Base-by-base conservation (phyloP, 1,139 yeast species). In the Blastobotrys arbuscula region DNA sequence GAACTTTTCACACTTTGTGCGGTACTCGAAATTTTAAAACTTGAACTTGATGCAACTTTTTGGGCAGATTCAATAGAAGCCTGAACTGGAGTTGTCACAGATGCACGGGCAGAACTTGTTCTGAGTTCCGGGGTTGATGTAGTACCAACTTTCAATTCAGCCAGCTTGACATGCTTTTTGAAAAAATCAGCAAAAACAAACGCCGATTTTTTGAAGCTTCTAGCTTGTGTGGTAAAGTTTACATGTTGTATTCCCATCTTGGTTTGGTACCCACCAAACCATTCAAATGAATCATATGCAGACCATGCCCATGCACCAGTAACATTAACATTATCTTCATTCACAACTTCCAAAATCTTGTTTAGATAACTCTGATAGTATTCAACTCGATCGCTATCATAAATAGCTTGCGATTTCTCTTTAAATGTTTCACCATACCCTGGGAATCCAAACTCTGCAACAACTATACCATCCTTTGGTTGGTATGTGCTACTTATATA, bases 11-110 rank as follows among this genome's bases (percentile, higher is more conserved):
- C 38, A 10, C 33, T 28, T 51, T 90, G 63, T 9, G 92, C 62
- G 35, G 79, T 63, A 47, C 72, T 72, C 23, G 86, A 67, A 58
- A 81, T 85, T 18, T 75, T 66, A n/a, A n/a, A n/a, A n/a, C n/a
- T n/a, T n/a, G n/a, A n/a, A n/a, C n/a, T n/a, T n/a, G n/a, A n/a
- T n/a, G n/a, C n/a, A n/a, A n/a, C n/a, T n/a, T n/a, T n/a, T n/a
- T n/a, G n/a, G n/a, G n/a, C n/a, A n/a, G n/a, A n/a, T n/a, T n/a
- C n/a, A n/a, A n/a, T n/a, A n/a, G n/a, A n/a, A n/a, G n/a, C n/a
- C n/a, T n/a, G n/a, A n/a, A n/a, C n/a, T n/a, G n/a, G n/a, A n/a
- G n/a, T n/a, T n/a, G n/a, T n/a, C n/a, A n/a, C n/a, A n/a, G n/a
- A n/a, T n/a, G n/a, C n/a, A n/a, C n/a, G n/a, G n/a, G n/a, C n/a